Evolutionary conservation across 148 eudicot species (phyloP).

Genomic region (Polygonum aviculare): DNA sequence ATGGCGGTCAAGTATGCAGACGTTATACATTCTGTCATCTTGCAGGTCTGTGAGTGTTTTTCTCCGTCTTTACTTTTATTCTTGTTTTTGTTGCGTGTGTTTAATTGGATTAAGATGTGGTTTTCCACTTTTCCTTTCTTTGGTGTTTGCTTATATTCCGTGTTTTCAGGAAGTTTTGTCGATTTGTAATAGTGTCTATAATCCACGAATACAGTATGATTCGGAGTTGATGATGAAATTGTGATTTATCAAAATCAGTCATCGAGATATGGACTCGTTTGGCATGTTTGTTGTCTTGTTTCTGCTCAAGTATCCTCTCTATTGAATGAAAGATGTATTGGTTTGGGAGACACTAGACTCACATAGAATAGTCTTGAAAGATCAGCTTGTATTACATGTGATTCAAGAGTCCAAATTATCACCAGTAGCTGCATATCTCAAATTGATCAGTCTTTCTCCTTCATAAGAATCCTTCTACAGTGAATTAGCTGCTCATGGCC

Average conservation of each 20-base stretch:
- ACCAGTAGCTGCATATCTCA: not conserved
- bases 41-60: conserved; percentile 48
- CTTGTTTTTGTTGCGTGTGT: not conserved
- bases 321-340: not conserved
- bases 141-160: not conserved
- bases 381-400: not conserved
- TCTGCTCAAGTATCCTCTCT: not conserved
- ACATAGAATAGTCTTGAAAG: not conserved
- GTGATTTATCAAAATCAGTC: not conserved
- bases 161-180: not conserved
- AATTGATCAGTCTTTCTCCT: not conserved
- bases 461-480: not conserved
- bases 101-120: not conserved
- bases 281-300: not conserved
- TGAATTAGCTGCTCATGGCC: not conserved
- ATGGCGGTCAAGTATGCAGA: conserved; percentile 93
- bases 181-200: not conserved
- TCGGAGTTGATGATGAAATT: not conserved
- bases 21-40: conserved; percentile 65
- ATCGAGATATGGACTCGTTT: not conserved
- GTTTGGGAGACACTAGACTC: not conserved
- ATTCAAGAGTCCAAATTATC: not conserved
- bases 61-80: not conserved
- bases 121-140: not conserved
- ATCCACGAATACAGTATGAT: not conserved